These are phyloP conservation scores for Hypomyces rosellus DNA, from an alignment of 2,329 filamentous ascomycete species.

Conservation along the genomic window DNA sequence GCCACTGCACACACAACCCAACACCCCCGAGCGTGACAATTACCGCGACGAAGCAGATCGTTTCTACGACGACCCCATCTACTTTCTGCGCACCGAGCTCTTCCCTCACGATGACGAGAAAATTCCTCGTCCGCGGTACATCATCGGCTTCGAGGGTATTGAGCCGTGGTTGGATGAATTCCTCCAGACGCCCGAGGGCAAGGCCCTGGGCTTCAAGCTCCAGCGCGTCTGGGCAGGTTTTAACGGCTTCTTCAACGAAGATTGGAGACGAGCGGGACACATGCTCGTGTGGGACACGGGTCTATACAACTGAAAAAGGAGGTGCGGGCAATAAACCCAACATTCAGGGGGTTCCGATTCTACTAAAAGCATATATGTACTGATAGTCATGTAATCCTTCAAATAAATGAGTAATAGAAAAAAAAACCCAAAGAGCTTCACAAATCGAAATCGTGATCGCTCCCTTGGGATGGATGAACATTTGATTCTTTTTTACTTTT, in stretches of 20 bases:
- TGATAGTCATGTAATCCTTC: no score
- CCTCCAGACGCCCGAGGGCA: constrained; percentile 34
- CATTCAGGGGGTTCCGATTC: no score
- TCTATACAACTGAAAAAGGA: constrained; percentile 18
- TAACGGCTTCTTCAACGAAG: constrained; percentile 59
- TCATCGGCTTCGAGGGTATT: constrained; percentile 56
- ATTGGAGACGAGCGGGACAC: constrained; percentile 48
- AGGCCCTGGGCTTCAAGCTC: constrained; percentile 36
- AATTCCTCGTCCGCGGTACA: constrained; percentile 43
- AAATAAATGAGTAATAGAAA: no score
- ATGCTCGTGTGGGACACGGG: constrained; percentile 56
- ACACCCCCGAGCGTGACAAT: constrained; percentile 50
- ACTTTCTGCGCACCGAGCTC: constrained; percentile 52
- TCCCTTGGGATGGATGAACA: no score
- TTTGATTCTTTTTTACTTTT: no score
- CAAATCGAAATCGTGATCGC: no score
- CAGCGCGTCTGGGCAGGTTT: constrained; percentile 48
- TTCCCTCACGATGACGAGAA: constrained; percentile 25
- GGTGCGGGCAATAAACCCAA: no score
- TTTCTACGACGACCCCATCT: constrained; percentile 65
- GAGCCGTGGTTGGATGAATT: constrained; percentile 41
- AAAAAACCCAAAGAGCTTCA: no score
- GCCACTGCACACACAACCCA: constrained; percentile 60
- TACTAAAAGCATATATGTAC: no score
- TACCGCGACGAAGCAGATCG: constrained; percentile 89